phyloP scores from a whole-genome alignment of 116 monocot genomes.

The Phalaenopsis hybrid region DNA sequence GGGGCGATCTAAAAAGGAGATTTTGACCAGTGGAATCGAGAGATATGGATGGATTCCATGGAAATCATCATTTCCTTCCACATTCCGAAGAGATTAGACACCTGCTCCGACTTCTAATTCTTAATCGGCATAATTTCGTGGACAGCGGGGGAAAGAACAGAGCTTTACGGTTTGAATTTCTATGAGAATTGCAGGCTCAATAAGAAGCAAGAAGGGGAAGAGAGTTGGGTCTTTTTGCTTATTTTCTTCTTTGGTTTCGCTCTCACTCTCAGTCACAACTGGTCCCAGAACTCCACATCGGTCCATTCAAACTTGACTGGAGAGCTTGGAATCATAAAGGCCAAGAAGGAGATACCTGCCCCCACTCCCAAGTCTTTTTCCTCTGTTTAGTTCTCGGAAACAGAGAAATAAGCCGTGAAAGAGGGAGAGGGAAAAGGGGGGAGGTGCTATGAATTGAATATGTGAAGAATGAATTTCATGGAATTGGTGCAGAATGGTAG shows the following conservation, averaged over 20 bases:
- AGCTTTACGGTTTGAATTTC: too few relatives aligned
- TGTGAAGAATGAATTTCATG: slow-evolving; percentile 11
- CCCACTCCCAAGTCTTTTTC: not conserved
- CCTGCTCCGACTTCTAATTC: not conserved
- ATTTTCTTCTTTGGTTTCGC: not conserved
- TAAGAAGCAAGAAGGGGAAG: not conserved
- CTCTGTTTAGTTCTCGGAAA: not conserved
- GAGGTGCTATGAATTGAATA: slow-evolving; percentile 13
- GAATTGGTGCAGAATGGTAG: slow-evolving; percentile 21
- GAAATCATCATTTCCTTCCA: slow-evolving; percentile 41
- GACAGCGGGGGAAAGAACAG: too few relatives aligned
- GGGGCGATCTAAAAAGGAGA: slow-evolving; percentile 22
- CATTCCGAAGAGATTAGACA: slow-evolving; percentile 6
- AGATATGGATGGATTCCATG: slow-evolving; percentile 18
- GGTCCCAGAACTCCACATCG: not conserved
- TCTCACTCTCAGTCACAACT: slow-evolving; percentile 2
- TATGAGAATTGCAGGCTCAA: too few relatives aligned
- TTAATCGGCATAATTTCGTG: not conserved
- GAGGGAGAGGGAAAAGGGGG: not conserved
- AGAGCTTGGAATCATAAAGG: not conserved
- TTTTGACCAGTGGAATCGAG: slow-evolving; percentile 29
- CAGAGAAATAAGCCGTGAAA: not conserved
- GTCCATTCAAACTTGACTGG: not conserved
- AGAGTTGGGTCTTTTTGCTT: not conserved
- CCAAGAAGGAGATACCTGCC: not conserved